phyloP scores from a whole-genome alignment of 495 filamentous ascomycete genomes.

The Articulospora tetracladia region DNA sequence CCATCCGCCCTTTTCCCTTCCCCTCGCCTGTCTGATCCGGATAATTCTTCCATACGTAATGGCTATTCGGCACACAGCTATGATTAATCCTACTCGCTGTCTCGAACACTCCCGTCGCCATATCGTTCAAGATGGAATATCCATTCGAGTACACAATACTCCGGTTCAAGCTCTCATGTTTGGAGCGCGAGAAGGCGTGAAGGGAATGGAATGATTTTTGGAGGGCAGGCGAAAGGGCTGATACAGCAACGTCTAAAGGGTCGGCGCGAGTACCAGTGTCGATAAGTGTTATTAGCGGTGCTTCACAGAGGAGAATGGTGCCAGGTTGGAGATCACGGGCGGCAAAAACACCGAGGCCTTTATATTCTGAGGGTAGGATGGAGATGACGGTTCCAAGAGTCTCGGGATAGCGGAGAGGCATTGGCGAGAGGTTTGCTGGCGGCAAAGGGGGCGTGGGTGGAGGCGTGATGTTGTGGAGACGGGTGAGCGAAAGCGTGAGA shows the following conservation, averaged over 20 bases:
- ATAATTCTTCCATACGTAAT: conserved; percentile 7
- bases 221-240: not conserved
- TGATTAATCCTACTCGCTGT: conserved; percentile 20
- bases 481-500: not conserved
- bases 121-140: conserved; percentile 7
- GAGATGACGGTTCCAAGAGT: conserved; percentile 12
- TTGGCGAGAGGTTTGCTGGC: not conserved
- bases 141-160: conserved; percentile 19
- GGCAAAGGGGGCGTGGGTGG: conserved; percentile 2
- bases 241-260: conserved; percentile 8
- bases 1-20: conserved; percentile 6
- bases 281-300: conserved; percentile 13
- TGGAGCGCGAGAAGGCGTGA: conserved; percentile 1
- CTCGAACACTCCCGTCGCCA: conserved; percentile 18
- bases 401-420: conserved; percentile 14
- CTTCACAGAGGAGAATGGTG: conserved; percentile 13
- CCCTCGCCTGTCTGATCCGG: not conserved
- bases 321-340: conserved; percentile 10
- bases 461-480: not conserved
- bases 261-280: conserved; percentile 12
- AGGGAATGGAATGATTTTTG: conserved; percentile 6
- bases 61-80: conserved; percentile 21
- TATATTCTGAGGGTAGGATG: conserved; percentile 7
- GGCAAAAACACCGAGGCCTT: conserved; percentile 17
- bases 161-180: conserved; percentile 5